Base-by-base conservation (phyloP, 2,329 filamentous ascomycete genomes). In the Cordyceps sp. region DNA sequence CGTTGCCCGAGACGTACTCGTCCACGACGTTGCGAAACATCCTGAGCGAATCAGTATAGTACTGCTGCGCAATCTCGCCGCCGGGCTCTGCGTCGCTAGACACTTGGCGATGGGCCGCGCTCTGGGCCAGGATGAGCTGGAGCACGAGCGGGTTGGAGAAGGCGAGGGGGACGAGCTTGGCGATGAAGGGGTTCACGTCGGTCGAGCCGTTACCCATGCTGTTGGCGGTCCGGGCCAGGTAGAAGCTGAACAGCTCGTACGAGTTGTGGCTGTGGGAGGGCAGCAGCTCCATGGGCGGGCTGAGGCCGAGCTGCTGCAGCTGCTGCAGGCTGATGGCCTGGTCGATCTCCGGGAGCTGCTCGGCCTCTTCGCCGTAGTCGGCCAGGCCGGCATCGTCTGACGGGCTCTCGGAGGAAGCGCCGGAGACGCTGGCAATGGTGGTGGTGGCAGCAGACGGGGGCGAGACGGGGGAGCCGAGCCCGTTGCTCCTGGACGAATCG, bases 151-250 rank as follows among this genome's bases (percentile, higher is more conserved):
- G 54, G 30, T 58, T 59, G 22, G 54, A 55, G 24, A 63, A 64
- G 4, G 60, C 57, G 2, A 64, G 36, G 0, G 59, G 59, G 5
- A 64, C 52, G 17, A 64, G 50, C 32, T 62, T 58, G 18, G 55
- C 53, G 14, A 62, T 44, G 31, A 63, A 62, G 1, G 59, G 61
- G 27, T 64, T 64, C 26, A 58, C 45, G 2, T 53, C 49, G 1
- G 59, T 61, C 1, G 60, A 59, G 1, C 58, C 59, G 33, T 64
- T 64, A 21, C 56, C 59, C 59, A 64, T 62, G 31, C 57, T 61
- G 27, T 55, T 54, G 13, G 58, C 54, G 0, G 59, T 64, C 2
- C 55, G 57, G 2, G 48, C 43, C 6, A 62, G 38, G 37, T 64
- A 64, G 41, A 62, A 61, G 33, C 54, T 56, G 9, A 64, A 48